Evolutionary conservation across 768 basidiomycete species (phyloP).

Genomic region (Serendipita sp.): DNA sequence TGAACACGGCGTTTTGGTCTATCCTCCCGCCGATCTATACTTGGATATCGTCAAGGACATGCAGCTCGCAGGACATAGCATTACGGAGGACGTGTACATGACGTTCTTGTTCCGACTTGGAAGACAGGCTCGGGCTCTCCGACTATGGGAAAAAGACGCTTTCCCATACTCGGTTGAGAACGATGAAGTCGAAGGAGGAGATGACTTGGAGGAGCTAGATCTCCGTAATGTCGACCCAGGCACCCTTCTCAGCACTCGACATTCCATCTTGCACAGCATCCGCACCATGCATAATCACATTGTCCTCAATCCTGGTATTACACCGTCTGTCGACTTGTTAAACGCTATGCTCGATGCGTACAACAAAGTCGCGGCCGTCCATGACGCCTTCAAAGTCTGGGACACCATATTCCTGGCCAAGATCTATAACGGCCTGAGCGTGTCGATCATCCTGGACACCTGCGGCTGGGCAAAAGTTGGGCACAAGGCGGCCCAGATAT

Average conservation of each 20-base stretch:
- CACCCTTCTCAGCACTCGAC: background rate
- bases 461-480: constrained; percentile 49
- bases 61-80: constrained; percentile 43
- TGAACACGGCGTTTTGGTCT: constrained; percentile 25
- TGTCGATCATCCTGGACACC: constrained; percentile 76
- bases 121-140: background rate
- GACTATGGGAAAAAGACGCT: constrained; percentile 1
- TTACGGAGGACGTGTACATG: constrained; percentile 48
- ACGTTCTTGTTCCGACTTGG: constrained; percentile 35
- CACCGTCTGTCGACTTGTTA: constrained; percentile 54
- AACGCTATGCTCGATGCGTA: constrained; percentile 86
- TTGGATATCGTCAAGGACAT: constrained; percentile 71
- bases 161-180: constrained; percentile 2
- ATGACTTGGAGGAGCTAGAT: background rate
- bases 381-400: constrained; percentile 67
- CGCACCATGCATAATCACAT: constrained; percentile 59
- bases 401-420: constrained; percentile 49
- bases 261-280: constrained; percentile 22
- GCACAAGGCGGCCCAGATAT: constrained; percentile 38
- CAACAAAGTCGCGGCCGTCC: constrained; percentile 55
- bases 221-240: background rate
- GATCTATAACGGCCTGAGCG: constrained; percentile 41
- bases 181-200: background rate
- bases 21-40: constrained; percentile 37
- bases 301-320: constrained; percentile 61